Evolutionary conservation across 441 rosid species (phyloP).

Genomic region (Syzygium malaccense): DNA sequence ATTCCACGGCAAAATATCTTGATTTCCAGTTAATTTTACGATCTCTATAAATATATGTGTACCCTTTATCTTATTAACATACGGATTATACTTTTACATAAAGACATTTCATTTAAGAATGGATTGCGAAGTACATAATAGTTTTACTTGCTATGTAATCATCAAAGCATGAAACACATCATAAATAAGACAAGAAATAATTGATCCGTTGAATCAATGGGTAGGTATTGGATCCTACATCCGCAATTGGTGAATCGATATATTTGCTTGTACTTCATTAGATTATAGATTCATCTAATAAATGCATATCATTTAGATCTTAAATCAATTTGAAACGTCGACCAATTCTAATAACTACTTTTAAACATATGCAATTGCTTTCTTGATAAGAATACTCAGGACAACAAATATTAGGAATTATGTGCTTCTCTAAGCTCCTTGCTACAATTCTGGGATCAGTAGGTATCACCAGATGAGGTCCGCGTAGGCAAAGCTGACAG

Average conservation of each 20-base stretch:
- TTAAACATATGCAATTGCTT: neutral
- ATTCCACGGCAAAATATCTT: neutral
- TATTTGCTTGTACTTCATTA: neutral
- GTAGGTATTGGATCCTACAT: neutral
- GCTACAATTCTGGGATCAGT: neutral
- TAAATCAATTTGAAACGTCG: neutral
- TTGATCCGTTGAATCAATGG: neutral
- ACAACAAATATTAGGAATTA: neutral
- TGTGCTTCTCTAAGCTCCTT: neutral
- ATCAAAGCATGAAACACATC: neutral
- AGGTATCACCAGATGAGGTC: neutral
- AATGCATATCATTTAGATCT: neutral
- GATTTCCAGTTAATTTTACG: neutral
- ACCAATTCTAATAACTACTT: neutral
- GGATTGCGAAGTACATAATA: neutral
- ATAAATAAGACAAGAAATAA: neutral
- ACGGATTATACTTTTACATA: neutral
- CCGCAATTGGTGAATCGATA: neutral
- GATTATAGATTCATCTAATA: neutral
- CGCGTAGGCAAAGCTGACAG: neutral
- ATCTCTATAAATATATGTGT: neutral
- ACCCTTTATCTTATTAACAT: neutral
- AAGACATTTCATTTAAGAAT: neutral
- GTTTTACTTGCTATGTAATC: neutral
- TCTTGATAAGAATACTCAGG: neutral